A percentile compares a stretch with the other conserved stretches of the same genome.
Evolutionary conservation across 2,329 filamentous ascomycete species (phyloP).

Genomic region (Aureobasidium sp.): DNA sequence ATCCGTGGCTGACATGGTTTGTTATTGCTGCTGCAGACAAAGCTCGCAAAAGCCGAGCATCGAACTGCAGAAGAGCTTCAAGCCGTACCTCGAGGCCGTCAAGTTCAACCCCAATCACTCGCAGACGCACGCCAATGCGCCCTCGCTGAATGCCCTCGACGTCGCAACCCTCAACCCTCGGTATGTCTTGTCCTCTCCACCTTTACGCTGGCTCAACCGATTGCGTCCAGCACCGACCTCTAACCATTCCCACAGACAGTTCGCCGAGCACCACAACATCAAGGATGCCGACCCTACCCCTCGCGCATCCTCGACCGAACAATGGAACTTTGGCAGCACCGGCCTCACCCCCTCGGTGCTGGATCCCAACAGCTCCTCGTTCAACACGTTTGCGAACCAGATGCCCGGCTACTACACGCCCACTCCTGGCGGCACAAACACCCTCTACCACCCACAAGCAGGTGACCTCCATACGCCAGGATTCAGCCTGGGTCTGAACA

Average conservation of each 20-base stretch:
- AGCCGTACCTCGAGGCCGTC: constrained; percentile 73
- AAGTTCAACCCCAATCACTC: background rate
- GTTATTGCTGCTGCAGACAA: constrained; percentile 44
- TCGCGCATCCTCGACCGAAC: constrained; percentile 63
- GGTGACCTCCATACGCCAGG: constrained; percentile 82
- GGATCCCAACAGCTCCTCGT: constrained; percentile 77
- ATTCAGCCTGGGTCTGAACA: constrained; percentile 61
- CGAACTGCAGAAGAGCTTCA: constrained; percentile 77
- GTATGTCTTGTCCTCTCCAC: constrained; percentile 29
- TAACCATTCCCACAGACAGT: constrained; percentile 31
- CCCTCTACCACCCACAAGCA: constrained; percentile 66
- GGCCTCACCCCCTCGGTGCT: constrained; percentile 78
- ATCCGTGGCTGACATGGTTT: constrained; percentile 14
- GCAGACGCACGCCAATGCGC: constrained; percentile 32
- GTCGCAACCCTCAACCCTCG: constrained; percentile 35
- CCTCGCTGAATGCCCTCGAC: constrained; percentile 40
- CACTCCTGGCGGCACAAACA: constrained; percentile 72
- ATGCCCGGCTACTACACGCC: constrained; percentile 81
- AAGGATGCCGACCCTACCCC: constrained; percentile 82
- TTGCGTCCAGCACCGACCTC: background rate
- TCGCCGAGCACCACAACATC: constrained; percentile 43
- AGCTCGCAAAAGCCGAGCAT: constrained; percentile 80
- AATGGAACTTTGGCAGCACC: constrained; percentile 53
- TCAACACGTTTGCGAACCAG: constrained; percentile 71
- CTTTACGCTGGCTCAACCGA: background rate